phyloP scores from a whole-genome alignment of 2,329 filamentous ascomycete species.

The Acrodontium crateriforme region DNA sequence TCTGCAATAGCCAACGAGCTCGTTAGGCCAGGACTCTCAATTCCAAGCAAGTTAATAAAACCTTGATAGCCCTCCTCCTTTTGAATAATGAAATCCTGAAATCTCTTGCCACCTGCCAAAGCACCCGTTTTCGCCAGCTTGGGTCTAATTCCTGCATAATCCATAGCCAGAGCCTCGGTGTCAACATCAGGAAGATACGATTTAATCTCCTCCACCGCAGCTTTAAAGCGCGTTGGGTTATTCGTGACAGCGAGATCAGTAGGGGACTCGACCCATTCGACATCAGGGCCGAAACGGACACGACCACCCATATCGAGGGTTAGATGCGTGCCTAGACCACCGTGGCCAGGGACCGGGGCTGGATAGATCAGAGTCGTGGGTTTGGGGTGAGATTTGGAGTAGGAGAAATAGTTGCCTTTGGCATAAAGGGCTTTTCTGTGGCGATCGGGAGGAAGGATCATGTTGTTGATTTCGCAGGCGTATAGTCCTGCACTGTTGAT shows the following conservation, averaged over 20 bases:
- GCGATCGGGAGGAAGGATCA: conserved; percentile 49
- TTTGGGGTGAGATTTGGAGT: conserved; percentile 49
- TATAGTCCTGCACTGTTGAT: conserved; percentile 78
- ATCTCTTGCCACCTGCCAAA: conserved; percentile 43
- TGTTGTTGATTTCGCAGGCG: conserved; percentile 65
- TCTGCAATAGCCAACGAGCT: conserved; percentile 77
- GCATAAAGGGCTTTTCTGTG: conserved; percentile 60
- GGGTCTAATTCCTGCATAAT: conserved; percentile 85
- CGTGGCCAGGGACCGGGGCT: conserved; percentile 65
- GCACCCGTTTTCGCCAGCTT: conserved; percentile 58
- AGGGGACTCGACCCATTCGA: conserved; percentile 74
- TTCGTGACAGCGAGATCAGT: conserved; percentile 49
- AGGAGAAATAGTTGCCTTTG: conserved; percentile 93
- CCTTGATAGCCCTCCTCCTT: conserved; percentile 61
- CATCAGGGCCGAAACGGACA: conserved; percentile 84
- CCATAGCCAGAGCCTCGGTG: conserved; percentile 49
- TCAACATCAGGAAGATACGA: conserved; percentile 68
- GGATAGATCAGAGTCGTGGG: conserved; percentile 74
- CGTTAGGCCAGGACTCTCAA: conserved; percentile 86
- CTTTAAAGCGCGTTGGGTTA: conserved; percentile 46
- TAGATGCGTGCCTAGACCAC: conserved; percentile 80
- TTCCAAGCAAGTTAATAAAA: conserved; percentile 82
- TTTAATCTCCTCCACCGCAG: conserved; percentile 61
- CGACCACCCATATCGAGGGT: conserved; percentile 78
- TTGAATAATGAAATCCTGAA: conserved; percentile 71